Percentiles rank a stretch among this genome's conserved stretches.
Conservation (phyloP, 2,329 filamentous ascomycete species). For the Leptographium wingfieldii region DNA sequence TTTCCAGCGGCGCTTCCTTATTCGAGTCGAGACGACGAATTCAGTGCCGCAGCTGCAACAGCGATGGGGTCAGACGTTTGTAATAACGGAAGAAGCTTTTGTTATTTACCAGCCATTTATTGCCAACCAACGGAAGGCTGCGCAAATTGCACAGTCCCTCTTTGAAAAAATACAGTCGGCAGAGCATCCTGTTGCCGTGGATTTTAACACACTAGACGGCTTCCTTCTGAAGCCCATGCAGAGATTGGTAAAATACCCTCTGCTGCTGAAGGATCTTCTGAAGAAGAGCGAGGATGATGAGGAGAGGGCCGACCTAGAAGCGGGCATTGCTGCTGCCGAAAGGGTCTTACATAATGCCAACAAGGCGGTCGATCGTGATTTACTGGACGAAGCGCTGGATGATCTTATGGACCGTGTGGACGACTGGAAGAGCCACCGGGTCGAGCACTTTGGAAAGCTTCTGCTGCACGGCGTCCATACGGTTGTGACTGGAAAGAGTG, state of each 20-base stretch:
- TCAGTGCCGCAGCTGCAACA: constrained; percentile 64
- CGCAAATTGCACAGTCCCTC: constrained; percentile 67
- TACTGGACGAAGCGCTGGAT: constrained; percentile 69
- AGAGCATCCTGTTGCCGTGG: constrained; percentile 67
- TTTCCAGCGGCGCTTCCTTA: constrained; percentile 88
- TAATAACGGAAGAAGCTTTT: constrained; percentile 74
- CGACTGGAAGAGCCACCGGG: constrained; percentile 90
- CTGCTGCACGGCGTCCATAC: constrained; percentile 83
- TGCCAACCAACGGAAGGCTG: constrained; percentile 86
- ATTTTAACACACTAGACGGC: constrained; percentile 76
- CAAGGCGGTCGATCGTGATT: constrained; percentile 77
- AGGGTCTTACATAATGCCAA: constrained; percentile 76
- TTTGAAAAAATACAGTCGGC: constrained; percentile 77
- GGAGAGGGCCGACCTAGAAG: constrained; percentile 57
- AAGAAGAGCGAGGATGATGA: constrained; percentile 72
- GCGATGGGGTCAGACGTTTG: constrained; percentile 91
- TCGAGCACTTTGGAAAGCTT: constrained; percentile 83
- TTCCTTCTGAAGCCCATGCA: constrained; percentile 97
- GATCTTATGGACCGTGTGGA: constrained; percentile 77
- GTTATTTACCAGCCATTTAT: constrained; percentile 95
- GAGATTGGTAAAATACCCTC: constrained; percentile 83
- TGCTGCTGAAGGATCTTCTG: constrained; percentile 77
- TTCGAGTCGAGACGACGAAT: constrained; percentile 91
- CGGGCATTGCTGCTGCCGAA: constrained; percentile 71
- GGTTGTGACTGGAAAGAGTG: constrained; percentile 78